phyloP scores from a whole-genome alignment of 257 asterid genomes.

The Solanum corneliomulleri region DNA sequence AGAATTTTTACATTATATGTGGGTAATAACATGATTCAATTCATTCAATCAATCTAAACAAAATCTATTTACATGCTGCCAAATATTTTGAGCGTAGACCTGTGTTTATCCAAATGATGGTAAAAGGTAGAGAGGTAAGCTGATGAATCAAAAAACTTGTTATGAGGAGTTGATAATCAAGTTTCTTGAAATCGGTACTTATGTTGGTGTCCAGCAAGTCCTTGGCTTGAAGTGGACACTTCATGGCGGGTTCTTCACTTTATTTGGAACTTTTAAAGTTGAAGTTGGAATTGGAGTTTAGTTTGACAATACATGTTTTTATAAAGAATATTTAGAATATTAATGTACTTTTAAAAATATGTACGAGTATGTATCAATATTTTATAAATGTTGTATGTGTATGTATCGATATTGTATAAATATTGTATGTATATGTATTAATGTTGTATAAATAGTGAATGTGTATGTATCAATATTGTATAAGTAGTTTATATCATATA shows the following conservation, averaged over 20 bases:
- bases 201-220: neutral
- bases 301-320: neutral
- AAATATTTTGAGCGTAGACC: neutral
- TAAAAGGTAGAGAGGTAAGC: neutral
- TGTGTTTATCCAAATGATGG: neutral
- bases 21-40: too few species aligned
- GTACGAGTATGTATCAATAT: neutral
- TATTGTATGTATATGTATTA: too few species aligned
- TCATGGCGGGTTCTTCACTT: neutral
- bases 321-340: too few species aligned
- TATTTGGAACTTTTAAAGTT: neutral
- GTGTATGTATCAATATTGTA: too few species aligned
- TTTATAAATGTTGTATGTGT: too few species aligned
- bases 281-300: neutral
- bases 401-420: too few species aligned
- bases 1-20: too few species aligned
- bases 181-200: neutral
- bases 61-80: too few species aligned
- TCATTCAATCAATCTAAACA: too few species aligned
- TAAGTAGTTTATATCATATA: too few species aligned
- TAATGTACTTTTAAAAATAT: neutral
- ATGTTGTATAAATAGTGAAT: too few species aligned
- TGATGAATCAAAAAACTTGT: neutral
- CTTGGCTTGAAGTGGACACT: neutral
- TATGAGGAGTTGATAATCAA: neutral